A percentile compares a stretch with the other conserved stretches of the same genome.
These are phyloP conservation scores for Metarhizium sp. DNA, from an alignment of 2,329 filamentous ascomycete species.

Conservation along the genomic window DNA sequence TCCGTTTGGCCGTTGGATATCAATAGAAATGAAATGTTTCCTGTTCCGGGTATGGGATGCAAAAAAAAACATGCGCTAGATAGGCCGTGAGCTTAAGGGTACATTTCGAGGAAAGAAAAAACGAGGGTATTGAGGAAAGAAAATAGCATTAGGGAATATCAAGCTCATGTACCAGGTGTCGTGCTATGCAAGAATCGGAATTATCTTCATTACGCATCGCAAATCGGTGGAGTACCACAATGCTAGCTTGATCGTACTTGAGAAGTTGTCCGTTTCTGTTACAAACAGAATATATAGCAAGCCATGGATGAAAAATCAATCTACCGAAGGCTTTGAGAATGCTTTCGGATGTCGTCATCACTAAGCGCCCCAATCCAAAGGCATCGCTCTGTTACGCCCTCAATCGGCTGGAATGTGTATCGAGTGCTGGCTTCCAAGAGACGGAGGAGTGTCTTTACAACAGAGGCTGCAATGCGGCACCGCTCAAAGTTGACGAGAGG, in stretches of 20 bases:
- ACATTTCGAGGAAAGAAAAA: not conserved
- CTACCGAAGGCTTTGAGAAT: conserved; percentile 39
- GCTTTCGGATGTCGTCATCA: conserved; percentile 62
- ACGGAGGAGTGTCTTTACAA: conserved; percentile 70
- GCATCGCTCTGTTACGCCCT: conserved; percentile 69
- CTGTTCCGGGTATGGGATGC: not conserved
- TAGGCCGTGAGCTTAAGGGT: not conserved
- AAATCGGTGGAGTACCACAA: not conserved
- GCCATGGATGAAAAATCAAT: not conserved
- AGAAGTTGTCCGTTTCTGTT: not conserved
- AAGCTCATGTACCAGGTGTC: not conserved
- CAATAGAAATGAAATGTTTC: not conserved
- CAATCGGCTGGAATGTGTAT: conserved; percentile 65
- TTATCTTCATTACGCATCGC: not conserved
- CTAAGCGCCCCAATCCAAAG: conserved; percentile 74
- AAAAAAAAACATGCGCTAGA: not conserved
- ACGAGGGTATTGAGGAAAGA: not conserved
- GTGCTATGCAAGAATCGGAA: not conserved
- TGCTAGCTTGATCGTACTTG: not conserved
- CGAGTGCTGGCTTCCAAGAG: conserved; percentile 70
- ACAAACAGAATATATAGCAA: not conserved
- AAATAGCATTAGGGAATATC: not conserved
- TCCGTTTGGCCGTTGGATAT: not conserved
- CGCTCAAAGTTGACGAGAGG: conserved; percentile 77
- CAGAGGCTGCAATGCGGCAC: conserved; percentile 63